Evolutionary conservation across 805 yeast genomes (phyloP), one percentile per base, ranked within the genome.

Genomic region (Jamesozyma jinghongensis): DNA sequence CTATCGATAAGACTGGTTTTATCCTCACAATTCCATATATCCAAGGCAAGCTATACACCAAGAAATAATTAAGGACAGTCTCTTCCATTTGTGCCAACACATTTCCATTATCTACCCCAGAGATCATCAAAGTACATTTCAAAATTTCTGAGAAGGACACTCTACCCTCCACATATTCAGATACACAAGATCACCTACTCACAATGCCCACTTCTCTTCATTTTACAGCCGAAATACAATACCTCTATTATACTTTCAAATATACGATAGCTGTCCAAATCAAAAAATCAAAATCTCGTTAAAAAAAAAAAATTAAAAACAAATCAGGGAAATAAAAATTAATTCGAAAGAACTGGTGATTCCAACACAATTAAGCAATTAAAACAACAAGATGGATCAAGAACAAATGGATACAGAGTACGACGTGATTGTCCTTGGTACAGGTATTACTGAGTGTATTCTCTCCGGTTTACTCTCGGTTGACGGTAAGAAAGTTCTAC

Each of bases 401-500:
- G 59, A 54, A 40, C 51, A 50, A 42, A 86, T 92, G 95, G 97
- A 92, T 66, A 96, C 88, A 65, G 77, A 85, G 50, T 92, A 88
- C 77, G 98, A 92, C 69, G 96, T 90, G 46, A 90, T 92, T 52
- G 97, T 90, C 20, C 73, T 90, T 45, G 98, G 97, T 25, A 68
- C 77, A 45, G 98, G 98, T n/a, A 74, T 92, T 49, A 90, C 97
- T 35, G 98, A 92, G 64, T 92, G 98, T 69, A 82, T 92, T 45
- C 74, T 92, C 34, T 86, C 96, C 1, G 98, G 98, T 3, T 66
- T 92, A 40, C 72, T 92, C 35, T 86, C 97, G 8, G 95, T 90
- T n/a, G 97, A 92, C 57, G 97, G 97, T 47, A 90, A 92, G 70
- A 92, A 92, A 59, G 97, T 92, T 6, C 73, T 92, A 42, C 98